These are phyloP conservation scores for Pythium myriotylum DNA, from an alignment of 352 stramenopile species.

Conservation along the genomic window DNA sequence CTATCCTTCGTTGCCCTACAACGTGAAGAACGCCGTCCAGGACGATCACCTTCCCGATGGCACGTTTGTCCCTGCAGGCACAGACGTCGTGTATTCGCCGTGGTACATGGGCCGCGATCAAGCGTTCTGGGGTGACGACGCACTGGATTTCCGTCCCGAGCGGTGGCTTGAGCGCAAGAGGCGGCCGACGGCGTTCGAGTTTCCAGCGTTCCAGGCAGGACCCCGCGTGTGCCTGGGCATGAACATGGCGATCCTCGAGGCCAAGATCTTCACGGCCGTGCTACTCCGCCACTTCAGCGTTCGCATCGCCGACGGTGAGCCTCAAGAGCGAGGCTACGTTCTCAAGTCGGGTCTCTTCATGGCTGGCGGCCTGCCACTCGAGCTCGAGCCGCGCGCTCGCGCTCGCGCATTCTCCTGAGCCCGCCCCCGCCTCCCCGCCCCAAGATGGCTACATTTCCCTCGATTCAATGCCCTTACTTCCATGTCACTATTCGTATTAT, in stretches of 20 bases:
- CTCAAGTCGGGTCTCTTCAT: constrained; percentile 63
- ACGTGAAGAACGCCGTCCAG: constrained; percentile 63
- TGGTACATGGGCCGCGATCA: constrained; percentile 76
- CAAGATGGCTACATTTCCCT: constrained; percentile 15
- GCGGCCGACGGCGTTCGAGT: constrained; percentile 64
- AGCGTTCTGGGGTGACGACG: constrained; percentile 52
- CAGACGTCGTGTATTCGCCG: constrained; percentile 67
- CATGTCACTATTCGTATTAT: constrained; percentile 2
- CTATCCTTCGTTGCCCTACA: constrained; percentile 76
- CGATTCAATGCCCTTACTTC: constrained; percentile 1
- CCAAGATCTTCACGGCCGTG: constrained; percentile 62
- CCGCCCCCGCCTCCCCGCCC: too few species aligned
- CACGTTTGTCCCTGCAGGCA: constrained; percentile 67
- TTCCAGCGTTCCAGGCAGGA: constrained; percentile 73
- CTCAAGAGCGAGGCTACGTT: constrained; percentile 49
- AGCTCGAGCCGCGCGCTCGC: constrained; percentile 39
- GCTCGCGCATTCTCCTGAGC: constrained; percentile 16
- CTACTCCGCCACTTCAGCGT: constrained; percentile 50
- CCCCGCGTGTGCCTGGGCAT: constrained; percentile 70
- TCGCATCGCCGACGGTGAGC: constrained; percentile 40
- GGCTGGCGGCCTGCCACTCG: constrained; percentile 47
- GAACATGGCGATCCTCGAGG: constrained; percentile 71
- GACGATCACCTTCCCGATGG: constrained; percentile 74
- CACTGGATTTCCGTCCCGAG: constrained; percentile 60
- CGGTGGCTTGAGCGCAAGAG: constrained; percentile 68